Conservation (phyloP, 2,329 filamentous ascomycete genomes). For the Dothiorella sarmentorum region DNA sequence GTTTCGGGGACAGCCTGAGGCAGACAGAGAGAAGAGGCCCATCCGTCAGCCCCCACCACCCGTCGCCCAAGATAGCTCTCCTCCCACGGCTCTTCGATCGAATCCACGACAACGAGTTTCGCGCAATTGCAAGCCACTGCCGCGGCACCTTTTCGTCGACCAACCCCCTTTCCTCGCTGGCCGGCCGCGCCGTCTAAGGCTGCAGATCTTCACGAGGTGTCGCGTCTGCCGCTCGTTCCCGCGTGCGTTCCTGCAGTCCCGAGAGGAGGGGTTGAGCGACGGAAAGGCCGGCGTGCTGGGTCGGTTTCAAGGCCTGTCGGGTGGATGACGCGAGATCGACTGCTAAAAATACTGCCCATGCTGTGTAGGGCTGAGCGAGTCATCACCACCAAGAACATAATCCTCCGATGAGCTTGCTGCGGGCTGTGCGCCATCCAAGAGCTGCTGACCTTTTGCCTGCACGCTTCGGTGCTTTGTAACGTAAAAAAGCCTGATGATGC, state of each 20-base stretch:
- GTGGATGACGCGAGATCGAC: slow-evolving; percentile 18
- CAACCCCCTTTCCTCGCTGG: not conserved
- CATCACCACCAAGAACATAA: not conserved
- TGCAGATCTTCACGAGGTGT: slow-evolving; percentile 17
- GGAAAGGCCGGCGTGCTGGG: slow-evolving; percentile 15
- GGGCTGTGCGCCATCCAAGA: not conserved
- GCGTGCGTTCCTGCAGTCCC: slow-evolving; percentile 14
- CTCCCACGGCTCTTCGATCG: no score
- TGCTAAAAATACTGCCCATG: slow-evolving; percentile 18
- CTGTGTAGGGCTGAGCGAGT: slow-evolving; percentile 19
- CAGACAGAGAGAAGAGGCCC: not conserved
- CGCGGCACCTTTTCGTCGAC: not conserved
- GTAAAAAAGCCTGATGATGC: slow-evolving; percentile 13
- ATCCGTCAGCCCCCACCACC: slow-evolving; percentile 4
- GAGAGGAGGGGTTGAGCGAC: slow-evolving; percentile 13
- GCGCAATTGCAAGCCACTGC: not conserved
- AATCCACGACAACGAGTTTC: no score
- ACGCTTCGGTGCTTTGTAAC: slow-evolving; percentile 1
- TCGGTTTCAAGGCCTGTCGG: slow-evolving; percentile 14
- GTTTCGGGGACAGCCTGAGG: not conserved
- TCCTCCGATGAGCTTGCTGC: slow-evolving; percentile 13
- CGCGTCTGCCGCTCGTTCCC: not conserved
- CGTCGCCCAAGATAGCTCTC: slow-evolving; percentile 13
- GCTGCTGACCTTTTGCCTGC: slow-evolving; percentile 2
- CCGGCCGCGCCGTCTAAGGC: slow-evolving; percentile 12